phyloP scores from a whole-genome alignment of 1,139 yeast genomes.

The Meyerozyma smithsonii region DNA sequence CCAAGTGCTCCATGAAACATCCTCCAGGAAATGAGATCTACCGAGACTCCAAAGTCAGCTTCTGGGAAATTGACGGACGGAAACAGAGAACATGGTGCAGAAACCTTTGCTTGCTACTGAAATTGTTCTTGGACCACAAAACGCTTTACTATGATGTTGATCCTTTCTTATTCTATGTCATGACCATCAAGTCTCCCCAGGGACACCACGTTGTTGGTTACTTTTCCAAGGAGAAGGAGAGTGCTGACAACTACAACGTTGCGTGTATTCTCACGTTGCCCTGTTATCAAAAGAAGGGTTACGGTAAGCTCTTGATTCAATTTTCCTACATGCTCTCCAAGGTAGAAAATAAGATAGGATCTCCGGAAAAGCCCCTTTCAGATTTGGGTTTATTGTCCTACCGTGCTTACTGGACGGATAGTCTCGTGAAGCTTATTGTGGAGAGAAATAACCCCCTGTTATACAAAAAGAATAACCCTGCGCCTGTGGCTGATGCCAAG shows the following conservation, averaged over 20 bases:
- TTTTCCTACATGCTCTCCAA: constrained; percentile 87
- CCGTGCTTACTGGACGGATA: constrained; percentile 96
- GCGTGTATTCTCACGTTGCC: constrained; percentile 96
- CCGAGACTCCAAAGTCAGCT: constrained; percentile 70
- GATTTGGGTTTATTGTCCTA: constrained; percentile 90
- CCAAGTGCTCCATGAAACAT: constrained; percentile 80
- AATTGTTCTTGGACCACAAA: constrained; percentile 89
- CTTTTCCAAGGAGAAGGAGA: constrained; percentile 93
- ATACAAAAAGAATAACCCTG: constrained; percentile 36
- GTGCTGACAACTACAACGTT: constrained; percentile 92
- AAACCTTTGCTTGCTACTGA: constrained; percentile 81
- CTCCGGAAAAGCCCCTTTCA: constrained; percentile 95
- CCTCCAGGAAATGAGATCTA: constrained; percentile 99
- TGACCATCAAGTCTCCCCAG: constrained; percentile 82
- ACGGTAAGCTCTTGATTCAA: constrained; percentile 85
- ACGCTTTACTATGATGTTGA: constrained; percentile 96
- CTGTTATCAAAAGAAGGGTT: constrained; percentile 93
- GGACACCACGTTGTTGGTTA: constrained; percentile 97
- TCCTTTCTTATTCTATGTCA: constrained; percentile 90
- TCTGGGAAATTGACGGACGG: constrained; percentile 95
- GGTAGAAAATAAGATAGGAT: constrained; percentile 85
- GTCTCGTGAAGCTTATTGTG: constrained; percentile 67
- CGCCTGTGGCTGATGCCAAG: constrained; percentile 21
- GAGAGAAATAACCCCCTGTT: constrained; percentile 49
- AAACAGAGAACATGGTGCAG: constrained; percentile 97